Evolutionary conservation across 495 filamentous ascomycete genomes (phyloP).

Genomic region (Achaetomiella virescens): DNA sequence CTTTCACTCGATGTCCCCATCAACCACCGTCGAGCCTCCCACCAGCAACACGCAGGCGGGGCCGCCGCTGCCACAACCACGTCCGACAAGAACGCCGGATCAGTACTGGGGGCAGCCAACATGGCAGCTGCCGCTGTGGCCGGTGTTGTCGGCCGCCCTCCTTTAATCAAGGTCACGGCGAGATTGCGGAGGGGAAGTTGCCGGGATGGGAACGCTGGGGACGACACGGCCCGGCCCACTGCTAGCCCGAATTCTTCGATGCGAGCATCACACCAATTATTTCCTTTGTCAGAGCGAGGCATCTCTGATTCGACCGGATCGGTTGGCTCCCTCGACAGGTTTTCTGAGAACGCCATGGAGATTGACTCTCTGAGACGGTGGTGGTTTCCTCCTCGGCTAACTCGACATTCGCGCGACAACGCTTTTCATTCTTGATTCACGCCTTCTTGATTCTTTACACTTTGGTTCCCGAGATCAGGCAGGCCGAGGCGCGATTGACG

Average conservation of each 20-base stretch:
- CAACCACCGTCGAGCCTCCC: slow-evolving; percentile 22
- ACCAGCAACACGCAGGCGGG: slow-evolving; percentile 16
- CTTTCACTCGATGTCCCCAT: slow-evolving; percentile 3
- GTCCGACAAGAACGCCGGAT: slow-evolving; percentile 26
- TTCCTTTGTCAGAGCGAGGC: slow-evolving; percentile 39
- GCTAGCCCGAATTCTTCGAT: slow-evolving; percentile 35
- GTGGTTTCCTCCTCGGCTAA: not conserved
- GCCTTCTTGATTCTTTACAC: not conserved
- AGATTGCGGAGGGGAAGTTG: not conserved
- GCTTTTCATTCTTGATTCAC: not conserved
- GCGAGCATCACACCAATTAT: slow-evolving; percentile 36
- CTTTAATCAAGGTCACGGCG: slow-evolving; percentile 27
- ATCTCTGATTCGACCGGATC: slow-evolving; percentile 6
- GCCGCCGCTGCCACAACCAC: slow-evolving; percentile 16
- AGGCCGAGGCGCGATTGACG: slow-evolving; percentile 4
- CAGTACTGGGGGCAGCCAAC: slow-evolving; percentile 31
- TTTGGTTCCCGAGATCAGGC: slow-evolving; percentile 11
- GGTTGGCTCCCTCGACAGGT: not conserved
- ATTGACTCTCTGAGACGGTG: not conserved
- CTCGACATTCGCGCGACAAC: not conserved
- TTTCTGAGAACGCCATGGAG: not conserved
- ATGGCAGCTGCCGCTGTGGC: slow-evolving; percentile 39
- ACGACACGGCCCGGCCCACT: slow-evolving; percentile 4
- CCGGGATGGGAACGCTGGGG: not conserved
- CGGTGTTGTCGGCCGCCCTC: slow-evolving; percentile 40